These are phyloP conservation scores for Circinella minor DNA, from an alignment of 371 early-diverging fungal genomes.

Conservation along the genomic window DNA sequence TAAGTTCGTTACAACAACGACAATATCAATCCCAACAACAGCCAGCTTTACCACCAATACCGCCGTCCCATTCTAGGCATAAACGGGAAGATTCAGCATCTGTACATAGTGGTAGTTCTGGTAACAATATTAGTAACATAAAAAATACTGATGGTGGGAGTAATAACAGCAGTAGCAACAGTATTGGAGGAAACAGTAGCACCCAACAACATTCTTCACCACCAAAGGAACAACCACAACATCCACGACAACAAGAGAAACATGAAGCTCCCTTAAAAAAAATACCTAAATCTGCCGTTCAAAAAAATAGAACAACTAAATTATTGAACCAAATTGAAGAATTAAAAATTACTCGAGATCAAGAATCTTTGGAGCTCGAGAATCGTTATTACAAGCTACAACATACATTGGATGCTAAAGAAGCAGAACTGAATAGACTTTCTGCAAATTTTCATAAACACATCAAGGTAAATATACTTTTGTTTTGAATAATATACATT, in stretches of 20 bases:
- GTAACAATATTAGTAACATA: neutral
- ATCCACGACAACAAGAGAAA: neutral
- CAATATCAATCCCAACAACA: too few relatives aligned
- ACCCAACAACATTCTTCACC: too few relatives aligned
- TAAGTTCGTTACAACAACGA: neutral
- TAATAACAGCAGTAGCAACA: too few relatives aligned
- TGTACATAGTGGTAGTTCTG: neutral
- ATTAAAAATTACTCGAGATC: neutral
- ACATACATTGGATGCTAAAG: conserved; percentile 33
- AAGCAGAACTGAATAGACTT: conserved; percentile 42
- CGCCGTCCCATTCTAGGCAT: neutral
- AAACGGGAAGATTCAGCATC: neutral
- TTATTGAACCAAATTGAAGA: conserved; percentile 2
- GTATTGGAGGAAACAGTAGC: too few relatives aligned
- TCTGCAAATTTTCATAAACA: conserved; percentile 44
- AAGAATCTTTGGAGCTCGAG: conserved; percentile 16
- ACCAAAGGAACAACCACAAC: neutral
- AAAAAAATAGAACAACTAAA: neutral
- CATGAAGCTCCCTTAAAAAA: neutral
- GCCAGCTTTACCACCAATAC: neutral
- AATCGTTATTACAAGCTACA: conserved; percentile 29
- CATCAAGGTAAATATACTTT: conserved; percentile 20
- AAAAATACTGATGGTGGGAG: neutral
- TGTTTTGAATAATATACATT: too few relatives aligned
- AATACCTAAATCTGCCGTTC: conserved; percentile 1